Evolutionary conservation across 2,329 filamentous ascomycete species (phyloP), one percentile per base, ranked within the genome.

Genomic region (Pezicula neosporulosa): DNA sequence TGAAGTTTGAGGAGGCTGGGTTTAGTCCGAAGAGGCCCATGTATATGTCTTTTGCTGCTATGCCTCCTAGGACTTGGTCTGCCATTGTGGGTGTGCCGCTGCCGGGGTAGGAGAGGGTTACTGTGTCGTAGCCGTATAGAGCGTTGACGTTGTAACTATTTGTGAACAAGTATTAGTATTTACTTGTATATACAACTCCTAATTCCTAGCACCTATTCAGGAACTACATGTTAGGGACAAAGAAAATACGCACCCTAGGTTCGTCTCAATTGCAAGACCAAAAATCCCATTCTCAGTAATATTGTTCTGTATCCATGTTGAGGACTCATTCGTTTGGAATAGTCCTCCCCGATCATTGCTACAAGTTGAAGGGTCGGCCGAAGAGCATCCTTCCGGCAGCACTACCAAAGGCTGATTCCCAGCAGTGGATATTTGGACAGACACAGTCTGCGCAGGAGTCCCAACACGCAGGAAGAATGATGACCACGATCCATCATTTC

Each of bases 401-500:
- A 52, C 52, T 13, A 72, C 66, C 49, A 71, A 58, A 9, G 68
- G 61, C 41, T 68, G 59, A 10, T 68, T 66, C 9, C 68, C 68
- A 0, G 66, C 64, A 13, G 69, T 73, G 6, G 69, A 71, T 6
- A 70, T 63, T 6, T 68, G 60, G 4, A 70, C 67, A 41, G 66
- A 60, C 21, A 72, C 57, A 37, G 63, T 59, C 53, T 73, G 69
- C 41, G 66, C 65, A n/a, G 69, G 65, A 9, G 60, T 67, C 10
- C 70, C 70, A 12, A 72, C 65, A 3, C 67, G 63, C 44, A 72
- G 43, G 44, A 66, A 56, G 49, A 72, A 72, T 19, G 62, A 71
- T 54, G 68, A 71, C 70, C 70, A 73, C 36, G 67, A 63, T 15
- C 70, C 70, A 51, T 73, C 69, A 39, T 56, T 58, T 1, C 57